Evolutionary conservation across 208 protist species (phyloP), one percentile per base, ranked within the genome.

Genomic region (Crithidia acanthocephali): DNA sequence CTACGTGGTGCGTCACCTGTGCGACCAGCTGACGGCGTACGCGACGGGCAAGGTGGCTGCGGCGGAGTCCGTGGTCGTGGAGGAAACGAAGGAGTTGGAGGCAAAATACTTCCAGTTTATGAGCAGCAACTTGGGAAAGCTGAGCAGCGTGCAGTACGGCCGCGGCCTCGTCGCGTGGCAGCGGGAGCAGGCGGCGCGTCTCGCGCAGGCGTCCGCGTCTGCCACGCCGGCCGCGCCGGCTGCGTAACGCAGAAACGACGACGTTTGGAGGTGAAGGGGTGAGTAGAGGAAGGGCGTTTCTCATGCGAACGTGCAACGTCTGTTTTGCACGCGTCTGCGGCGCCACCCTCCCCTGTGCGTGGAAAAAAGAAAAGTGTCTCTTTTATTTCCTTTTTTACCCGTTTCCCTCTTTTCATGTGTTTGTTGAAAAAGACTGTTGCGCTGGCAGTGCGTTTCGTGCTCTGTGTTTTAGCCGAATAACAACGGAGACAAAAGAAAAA

Each of bases 1-100:
- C 74, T 93, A 95, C 78, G 84, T 90, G 0, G 83, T 95, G 45
- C 84, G 86, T 20, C 82, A 84, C 27, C 61, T 93, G 30, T 83
- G 85, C 45, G 73, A 85, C 32, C 74, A 73, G 30, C 76, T 95
- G 67, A 89, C 86, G 7, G 77, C 70, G 11, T 59, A 91, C 51
- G 85, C 79, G 1, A 85, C 79, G 0, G 80, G 74, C 35, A 75
- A 68, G 53, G 56, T 56, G 23, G 48, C 35, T 10, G 44, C 22
- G n/a, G 74, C 74, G 11, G 79, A 66, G n/a, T 25, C 64, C 40
- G 67, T 71, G 60, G 71, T 76, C 55, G 63, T 80, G 8, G 52
- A 59, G 65, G 80, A 90, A 53, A 81, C 82, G 25, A 73, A 65
- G 47, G 68, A 68, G 22, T 27, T 86, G 47, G 87, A 92, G 72